Evolutionary conservation across 164 flowering plant species (phyloP).

Genomic region (Kingdonia uniflora): DNA sequence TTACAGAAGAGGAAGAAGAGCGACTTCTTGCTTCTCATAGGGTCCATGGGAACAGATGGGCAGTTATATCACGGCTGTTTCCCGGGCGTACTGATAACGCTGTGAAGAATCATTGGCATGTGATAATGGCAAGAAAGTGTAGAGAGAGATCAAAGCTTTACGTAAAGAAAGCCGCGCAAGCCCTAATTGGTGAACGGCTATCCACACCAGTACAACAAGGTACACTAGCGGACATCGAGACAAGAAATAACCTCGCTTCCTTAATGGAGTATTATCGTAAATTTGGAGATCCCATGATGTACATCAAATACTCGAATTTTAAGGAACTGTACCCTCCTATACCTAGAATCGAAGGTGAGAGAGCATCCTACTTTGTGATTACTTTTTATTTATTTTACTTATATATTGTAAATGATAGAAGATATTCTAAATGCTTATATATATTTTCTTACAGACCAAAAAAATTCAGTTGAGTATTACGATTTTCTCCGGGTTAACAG

Average conservation of each 20-base stretch:
- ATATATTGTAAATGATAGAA: too few species aligned
- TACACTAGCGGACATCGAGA: background rate
- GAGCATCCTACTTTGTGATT: background rate
- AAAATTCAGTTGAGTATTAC: conserved; percentile 36
- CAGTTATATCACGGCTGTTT: conserved; percentile 47
- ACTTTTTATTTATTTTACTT: background rate
- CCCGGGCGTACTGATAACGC: conserved; percentile 74
- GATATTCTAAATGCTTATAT: background rate
- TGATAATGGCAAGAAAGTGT: conserved; percentile 34
- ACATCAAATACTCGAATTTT: conserved; percentile 6
- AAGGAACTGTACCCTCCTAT: conserved; percentile 6
- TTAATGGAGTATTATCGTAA: conserved; percentile 8
- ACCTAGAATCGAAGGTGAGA: conserved; percentile 9
- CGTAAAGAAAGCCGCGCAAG: conserved; percentile 25
- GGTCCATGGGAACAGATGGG: conserved; percentile 59
- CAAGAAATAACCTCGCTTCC: conserved; percentile 11
- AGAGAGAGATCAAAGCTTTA: conserved; percentile 37
- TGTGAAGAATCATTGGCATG: conserved; percentile 72
- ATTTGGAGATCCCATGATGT: conserved; percentile 9
- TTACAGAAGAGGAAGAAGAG: conserved; percentile 66
- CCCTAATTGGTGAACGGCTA: conserved; percentile 8
- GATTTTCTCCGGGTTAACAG: conserved; percentile 60
- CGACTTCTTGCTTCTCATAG: conserved; percentile 51
- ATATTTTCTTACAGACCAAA: conserved; percentile 25
- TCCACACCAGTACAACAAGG: conserved; percentile 2